A percentile compares a stretch with the other conserved stretches of the same genome.
phyloP scores from a whole-genome alignment of 108 stramenopile species.

The Pseudonitzschia multiseries region DNA sequence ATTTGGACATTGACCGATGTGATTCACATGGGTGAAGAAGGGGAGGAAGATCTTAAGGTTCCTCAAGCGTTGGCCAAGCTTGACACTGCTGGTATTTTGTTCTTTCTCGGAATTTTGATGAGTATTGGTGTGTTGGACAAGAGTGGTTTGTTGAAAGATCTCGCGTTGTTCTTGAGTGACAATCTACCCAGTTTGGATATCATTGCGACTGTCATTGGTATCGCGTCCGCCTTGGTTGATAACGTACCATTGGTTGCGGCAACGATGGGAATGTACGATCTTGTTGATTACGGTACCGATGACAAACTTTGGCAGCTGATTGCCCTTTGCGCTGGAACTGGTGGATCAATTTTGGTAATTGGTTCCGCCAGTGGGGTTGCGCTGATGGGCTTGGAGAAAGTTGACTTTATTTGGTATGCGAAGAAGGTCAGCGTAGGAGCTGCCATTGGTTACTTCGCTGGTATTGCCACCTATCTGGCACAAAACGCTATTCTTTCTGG shows the following conservation, averaged over 20 bases:
- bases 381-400: constrained; percentile 94
- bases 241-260: constrained; percentile 94
- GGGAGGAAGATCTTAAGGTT: constrained; percentile 73
- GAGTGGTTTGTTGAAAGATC: constrained; percentile 84
- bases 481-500: constrained; percentile 73
- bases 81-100: constrained; percentile 90
- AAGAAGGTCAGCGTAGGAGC: constrained; percentile 87
- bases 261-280: constrained; percentile 95
- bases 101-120: constrained; percentile 96
- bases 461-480: constrained; percentile 84
- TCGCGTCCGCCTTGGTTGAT: constrained; percentile 91
- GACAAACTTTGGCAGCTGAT: constrained; percentile 93
- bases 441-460: constrained; percentile 87
- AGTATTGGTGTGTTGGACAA: constrained; percentile 92
- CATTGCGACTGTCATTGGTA: constrained; percentile 92
- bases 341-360: constrained; percentile 92
- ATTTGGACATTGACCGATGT: constrained; percentile 94
- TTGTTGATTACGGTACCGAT: constrained; percentile 85
- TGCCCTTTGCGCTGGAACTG: constrained; percentile 93
- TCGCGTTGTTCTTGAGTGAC: constrained; percentile 85
- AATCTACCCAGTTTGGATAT: constrained; percentile 88
- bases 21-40: constrained; percentile 90
- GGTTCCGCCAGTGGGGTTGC: constrained; percentile 93
- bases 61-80: constrained; percentile 80
- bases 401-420: constrained; percentile 94